Evolutionary conservation across 148 eudicot species (phyloP).

Genomic region (Rhododendron williamsianum): DNA sequence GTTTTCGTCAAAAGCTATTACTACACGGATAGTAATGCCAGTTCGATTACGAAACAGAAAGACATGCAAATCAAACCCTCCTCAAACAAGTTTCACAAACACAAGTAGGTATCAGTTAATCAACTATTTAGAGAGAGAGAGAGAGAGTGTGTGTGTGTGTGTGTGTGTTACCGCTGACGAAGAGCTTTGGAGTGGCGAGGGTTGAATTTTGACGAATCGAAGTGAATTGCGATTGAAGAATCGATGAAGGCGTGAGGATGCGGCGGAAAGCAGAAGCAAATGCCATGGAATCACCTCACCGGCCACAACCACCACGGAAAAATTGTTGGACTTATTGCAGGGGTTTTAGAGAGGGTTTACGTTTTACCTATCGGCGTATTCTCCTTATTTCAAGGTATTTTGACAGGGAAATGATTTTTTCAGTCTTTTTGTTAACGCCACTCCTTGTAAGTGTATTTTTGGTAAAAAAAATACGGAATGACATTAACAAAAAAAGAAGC

Average conservation of each 20-base stretch:
- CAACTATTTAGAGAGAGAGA: neutral
- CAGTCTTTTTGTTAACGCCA: too few species aligned
- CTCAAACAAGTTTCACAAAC: neutral
- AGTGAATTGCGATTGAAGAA: constrained; percentile 36
- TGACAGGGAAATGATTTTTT: too few species aligned
- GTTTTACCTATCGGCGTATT: neutral
- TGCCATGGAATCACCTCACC: constrained; percentile 41
- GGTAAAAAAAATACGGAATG: too few species aligned
- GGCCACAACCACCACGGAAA: neutral
- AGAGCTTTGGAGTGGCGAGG: constrained; percentile 78
- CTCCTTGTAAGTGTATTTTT: too few species aligned
- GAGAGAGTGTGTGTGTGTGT: neutral
- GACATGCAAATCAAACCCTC: neutral
- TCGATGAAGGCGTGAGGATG: constrained; percentile 30
- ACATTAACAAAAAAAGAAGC: too few species aligned
- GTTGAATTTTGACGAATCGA: constrained; percentile 57
- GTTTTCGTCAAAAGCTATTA: too few species aligned
- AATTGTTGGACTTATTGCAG: neutral
- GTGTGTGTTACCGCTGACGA: constrained; percentile 56
- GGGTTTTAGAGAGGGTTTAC: neutral
- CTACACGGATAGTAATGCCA: neutral
- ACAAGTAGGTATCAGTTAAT: neutral
- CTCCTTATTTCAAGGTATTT: too few species aligned
- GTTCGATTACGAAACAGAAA: neutral
- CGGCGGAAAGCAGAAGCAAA: constrained; percentile 53